Conservation (phyloP, 495 filamentous ascomycete genomes). For the Trichoderma asperelloides region DNA sequence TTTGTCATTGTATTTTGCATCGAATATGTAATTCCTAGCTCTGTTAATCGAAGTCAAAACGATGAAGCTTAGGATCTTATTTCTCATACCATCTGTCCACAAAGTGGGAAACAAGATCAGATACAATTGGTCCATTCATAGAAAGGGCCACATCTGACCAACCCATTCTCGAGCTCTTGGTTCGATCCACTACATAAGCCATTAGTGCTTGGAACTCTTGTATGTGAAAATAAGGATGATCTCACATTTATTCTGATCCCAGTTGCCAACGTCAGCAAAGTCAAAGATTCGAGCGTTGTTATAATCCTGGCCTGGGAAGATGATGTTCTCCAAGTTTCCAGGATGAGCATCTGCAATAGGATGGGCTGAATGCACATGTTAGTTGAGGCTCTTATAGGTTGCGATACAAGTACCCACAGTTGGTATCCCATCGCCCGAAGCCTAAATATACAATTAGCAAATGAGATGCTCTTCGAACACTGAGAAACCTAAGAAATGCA, state of each 20-base stretch:
- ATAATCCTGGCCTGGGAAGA: slow-evolving; percentile 91
- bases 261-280: slow-evolving; percentile 76
- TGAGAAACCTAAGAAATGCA: background rate
- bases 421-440: slow-evolving; percentile 56
- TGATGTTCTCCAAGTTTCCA: slow-evolving; percentile 56
- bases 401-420: slow-evolving; percentile 25
- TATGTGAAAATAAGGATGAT: background rate
- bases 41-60: background rate
- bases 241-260: slow-evolving; percentile 70
- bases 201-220: background rate
- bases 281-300: slow-evolving; percentile 87
- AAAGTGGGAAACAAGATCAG: slow-evolving; percentile 73
- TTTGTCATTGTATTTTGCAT: slow-evolving; percentile 66
- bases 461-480: background rate
- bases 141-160: slow-evolving; percentile 87
- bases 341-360: slow-evolving; percentile 82
- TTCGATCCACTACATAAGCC: slow-evolving; percentile 51
- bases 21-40: slow-evolving; percentile 70
- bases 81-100: slow-evolving; percentile 60
- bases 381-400: background rate
- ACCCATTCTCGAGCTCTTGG: slow-evolving; percentile 76
- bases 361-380: slow-evolving; percentile 45
- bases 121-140: slow-evolving; percentile 67
- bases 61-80: background rate
- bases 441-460: slow-evolving; percentile 25